These are phyloP conservation scores for Isabelozyma pseudorhagii DNA, from an alignment of 805 yeast genomes.

Conservation along the genomic window DNA sequence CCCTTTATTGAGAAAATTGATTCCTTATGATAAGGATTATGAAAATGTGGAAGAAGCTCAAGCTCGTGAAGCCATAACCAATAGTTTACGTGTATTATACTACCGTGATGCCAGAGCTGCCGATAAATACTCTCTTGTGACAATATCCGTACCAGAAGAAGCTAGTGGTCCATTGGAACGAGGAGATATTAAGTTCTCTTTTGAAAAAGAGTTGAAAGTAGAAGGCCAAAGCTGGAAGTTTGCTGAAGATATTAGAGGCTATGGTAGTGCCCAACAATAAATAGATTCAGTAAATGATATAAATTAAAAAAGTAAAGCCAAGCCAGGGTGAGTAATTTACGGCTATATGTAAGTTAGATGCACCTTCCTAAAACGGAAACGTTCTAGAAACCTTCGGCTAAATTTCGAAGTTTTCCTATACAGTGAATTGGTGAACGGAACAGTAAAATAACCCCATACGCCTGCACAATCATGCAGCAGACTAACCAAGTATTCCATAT, in stretches of 20 bases:
- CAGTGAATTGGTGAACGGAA: too few relatives aligned
- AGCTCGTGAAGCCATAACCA: conserved; percentile 73
- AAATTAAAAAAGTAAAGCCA: too few relatives aligned
- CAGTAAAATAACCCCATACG: too few relatives aligned
- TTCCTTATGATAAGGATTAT: conserved; percentile 76
- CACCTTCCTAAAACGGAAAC: background rate
- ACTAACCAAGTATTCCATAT: too few relatives aligned
- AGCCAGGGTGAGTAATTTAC: too few relatives aligned
- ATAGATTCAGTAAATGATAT: too few relatives aligned
- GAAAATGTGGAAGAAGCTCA: conserved; percentile 64
- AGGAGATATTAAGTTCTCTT: conserved; percentile 40
- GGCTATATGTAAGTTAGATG: too few relatives aligned
- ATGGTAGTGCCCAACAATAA: conserved; percentile 65
- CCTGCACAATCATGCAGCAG: too few relatives aligned
- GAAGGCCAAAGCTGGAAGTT: conserved; percentile 85
- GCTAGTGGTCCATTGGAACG: conserved; percentile 19
- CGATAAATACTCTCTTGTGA: conserved; percentile 79
- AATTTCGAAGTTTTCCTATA: background rate
- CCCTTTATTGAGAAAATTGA: conserved; percentile 83
- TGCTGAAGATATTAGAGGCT: conserved; percentile 85
- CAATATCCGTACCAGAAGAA: conserved; percentile 49
- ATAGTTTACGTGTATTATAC: conserved; percentile 90
- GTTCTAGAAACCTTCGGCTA: background rate
- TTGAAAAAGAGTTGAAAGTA: conserved; percentile 65
- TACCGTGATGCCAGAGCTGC: conserved; percentile 95